Evolutionary conservation across 129 eudicot species (phyloP).

Genomic region (Centrapalus pauciflorus): DNA sequence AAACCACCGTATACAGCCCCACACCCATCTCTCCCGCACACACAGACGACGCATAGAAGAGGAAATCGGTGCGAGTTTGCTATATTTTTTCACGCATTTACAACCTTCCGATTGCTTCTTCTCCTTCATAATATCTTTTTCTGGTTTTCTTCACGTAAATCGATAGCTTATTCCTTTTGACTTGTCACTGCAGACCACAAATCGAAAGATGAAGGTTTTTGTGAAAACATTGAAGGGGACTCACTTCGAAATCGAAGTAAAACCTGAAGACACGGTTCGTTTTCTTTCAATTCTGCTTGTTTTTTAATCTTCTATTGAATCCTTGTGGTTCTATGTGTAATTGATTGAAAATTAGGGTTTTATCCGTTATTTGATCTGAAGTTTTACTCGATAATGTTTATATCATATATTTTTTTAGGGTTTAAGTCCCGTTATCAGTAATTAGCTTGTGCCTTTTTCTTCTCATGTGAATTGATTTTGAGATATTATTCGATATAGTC

Average conservation of each 20-base stretch:
- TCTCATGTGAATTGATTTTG: slow-evolving; percentile 8
- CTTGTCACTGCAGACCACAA: slow-evolving; percentile 22
- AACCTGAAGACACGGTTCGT: slow-evolving; percentile 66
- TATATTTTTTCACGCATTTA: slow-evolving; percentile 4
- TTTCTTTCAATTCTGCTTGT: not conserved
- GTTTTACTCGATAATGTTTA: not conserved
- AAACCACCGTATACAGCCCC: slow-evolving; percentile 29
- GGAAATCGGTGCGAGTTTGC: slow-evolving; percentile 17
- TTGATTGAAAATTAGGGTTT: slow-evolving; percentile 28
- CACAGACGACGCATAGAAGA: slow-evolving; percentile 14
- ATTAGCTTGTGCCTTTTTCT: not conserved
- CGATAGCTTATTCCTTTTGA: slow-evolving; percentile 10
- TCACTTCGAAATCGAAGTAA: slow-evolving; percentile 71
- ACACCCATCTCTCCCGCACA: slow-evolving; percentile 18
- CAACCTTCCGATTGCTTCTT: slow-evolving; percentile 4
- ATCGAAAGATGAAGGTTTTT: slow-evolving; percentile 64
- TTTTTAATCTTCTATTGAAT: not conserved
- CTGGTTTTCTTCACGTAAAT: not conserved
- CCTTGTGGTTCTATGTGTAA: slow-evolving; percentile 1
- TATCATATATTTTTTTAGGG: not conserved
- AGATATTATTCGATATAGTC: not conserved
- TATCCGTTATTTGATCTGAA: slow-evolving; percentile 11
- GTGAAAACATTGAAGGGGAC: slow-evolving; percentile 81
- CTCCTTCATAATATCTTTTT: not conserved
- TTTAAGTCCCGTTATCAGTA: not conserved